Conservation (phyloP, 2,329 filamentous ascomycete genomes). For the Alternaria viburni region DNA sequence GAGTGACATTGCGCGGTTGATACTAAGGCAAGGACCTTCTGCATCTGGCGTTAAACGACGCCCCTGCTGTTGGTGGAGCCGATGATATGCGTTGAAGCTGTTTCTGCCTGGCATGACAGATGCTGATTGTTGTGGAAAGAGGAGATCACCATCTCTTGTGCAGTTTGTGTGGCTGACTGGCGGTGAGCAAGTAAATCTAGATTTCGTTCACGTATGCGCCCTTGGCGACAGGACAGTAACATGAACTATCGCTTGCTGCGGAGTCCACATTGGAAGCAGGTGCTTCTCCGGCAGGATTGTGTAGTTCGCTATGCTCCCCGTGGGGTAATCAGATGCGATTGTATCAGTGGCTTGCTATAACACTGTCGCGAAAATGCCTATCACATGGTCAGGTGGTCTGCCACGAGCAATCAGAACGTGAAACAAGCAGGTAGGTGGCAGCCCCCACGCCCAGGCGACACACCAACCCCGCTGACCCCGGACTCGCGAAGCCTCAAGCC, state of each 20-base stretch:
- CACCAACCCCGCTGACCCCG: slow-evolving; percentile 21
- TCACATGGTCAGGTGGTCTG: slow-evolving; percentile 2
- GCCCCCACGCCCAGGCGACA: slow-evolving; percentile 19
- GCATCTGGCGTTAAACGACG: neutral
- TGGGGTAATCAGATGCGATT: slow-evolving; percentile 1
- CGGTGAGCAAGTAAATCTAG: neutral
- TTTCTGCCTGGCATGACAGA: neutral
- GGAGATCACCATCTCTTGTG: neutral
- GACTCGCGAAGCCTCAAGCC: slow-evolving; percentile 14
- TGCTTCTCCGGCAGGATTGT: neutral
- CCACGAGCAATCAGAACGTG: slow-evolving; percentile 1
- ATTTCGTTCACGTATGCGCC: slow-evolving; percentile 4
- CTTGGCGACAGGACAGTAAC: neutral
- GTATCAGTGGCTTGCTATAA: slow-evolving; percentile 8
- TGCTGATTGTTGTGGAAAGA: neutral
- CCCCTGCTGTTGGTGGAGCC: slow-evolving; percentile 5
- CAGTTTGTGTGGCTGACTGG: slow-evolving; percentile 5
- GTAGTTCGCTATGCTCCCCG: slow-evolving; percentile 2
- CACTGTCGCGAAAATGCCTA: neutral
- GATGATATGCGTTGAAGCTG: slow-evolving; percentile 8
- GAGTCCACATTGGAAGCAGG: neutral
- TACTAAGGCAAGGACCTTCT: slow-evolving; percentile 8
- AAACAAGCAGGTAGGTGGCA: slow-evolving; percentile 16
- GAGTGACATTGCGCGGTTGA: slow-evolving; percentile 3
- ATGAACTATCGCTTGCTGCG: neutral